Percentiles rank a stretch among this genome's conserved stretches.
Evolutionary conservation across 1,284 basidiomycete species (phyloP).

Genomic region (Anthracocystis panici-leucophaei): DNA sequence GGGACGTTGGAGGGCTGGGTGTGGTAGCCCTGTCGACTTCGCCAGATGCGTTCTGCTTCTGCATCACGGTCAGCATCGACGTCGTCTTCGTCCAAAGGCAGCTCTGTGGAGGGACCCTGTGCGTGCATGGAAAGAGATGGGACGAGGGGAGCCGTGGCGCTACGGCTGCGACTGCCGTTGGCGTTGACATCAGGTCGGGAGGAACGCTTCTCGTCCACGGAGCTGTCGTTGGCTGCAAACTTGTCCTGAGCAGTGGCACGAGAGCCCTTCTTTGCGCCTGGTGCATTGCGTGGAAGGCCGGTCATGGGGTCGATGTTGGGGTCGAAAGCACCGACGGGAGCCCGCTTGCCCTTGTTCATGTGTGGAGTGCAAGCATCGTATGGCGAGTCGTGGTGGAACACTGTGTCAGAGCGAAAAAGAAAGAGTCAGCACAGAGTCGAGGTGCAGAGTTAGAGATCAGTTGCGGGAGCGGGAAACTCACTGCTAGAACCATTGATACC

Average conservation of each 20-base stretch:
- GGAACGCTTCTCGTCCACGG: conserved; percentile 30
- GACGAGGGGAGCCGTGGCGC: conserved; percentile 40
- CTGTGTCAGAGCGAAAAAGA: conserved; percentile 4
- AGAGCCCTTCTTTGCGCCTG: conserved; percentile 23
- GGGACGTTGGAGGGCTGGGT: conserved; percentile 47
- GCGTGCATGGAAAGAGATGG: conserved; percentile 47
- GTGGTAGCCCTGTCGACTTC: conserved; percentile 48
- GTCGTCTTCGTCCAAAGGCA: conserved; percentile 41
- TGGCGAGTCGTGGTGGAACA: conserved; percentile 69
- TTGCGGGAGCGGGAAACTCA: conserved; percentile 16
- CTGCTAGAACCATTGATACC: conserved; percentile 63
- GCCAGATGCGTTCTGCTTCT: conserved; percentile 48
- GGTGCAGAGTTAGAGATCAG: neutral
- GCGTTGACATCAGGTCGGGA: conserved; percentile 30
- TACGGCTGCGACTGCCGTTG: conserved; percentile 33
- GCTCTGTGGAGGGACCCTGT: conserved; percentile 33
- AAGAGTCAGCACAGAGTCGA: neutral
- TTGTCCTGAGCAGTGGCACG: conserved; percentile 3
- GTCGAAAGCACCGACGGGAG: conserved; percentile 66
- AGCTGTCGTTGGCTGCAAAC: conserved; percentile 8
- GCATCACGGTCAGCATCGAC: conserved; percentile 44
- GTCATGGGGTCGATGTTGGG: conserved; percentile 65
- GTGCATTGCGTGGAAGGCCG: conserved; percentile 39
- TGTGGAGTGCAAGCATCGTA: conserved; percentile 68
- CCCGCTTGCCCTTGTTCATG: conserved; percentile 56